Evolutionary conservation across 305 asterid species (phyloP).

Genomic region (Stenogyne calaminthoides): DNA sequence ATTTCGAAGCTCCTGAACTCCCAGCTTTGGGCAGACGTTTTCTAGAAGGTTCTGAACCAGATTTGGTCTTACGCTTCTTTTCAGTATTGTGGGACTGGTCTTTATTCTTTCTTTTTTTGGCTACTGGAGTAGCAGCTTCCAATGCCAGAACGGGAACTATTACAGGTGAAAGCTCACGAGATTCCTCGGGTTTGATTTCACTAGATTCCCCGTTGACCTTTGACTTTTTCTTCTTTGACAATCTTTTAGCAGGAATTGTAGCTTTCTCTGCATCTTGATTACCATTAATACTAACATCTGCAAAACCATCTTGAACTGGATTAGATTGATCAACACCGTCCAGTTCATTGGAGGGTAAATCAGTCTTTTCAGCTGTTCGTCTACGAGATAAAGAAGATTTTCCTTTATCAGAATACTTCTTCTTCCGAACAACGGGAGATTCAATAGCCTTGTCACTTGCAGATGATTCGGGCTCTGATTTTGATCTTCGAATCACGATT

Average conservation of each 20-base stretch:
- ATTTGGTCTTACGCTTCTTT: slow-evolving; percentile 54
- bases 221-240: slow-evolving; percentile 40
- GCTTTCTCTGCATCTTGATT: slow-evolving; percentile 39
- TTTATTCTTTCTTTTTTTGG: slow-evolving; percentile 61
- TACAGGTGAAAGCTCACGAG: slow-evolving; percentile 42
- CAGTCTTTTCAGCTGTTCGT: slow-evolving; percentile 45
- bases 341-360: slow-evolving; percentile 40
- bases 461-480: slow-evolving; percentile 49
- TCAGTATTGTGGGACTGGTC: slow-evolving; percentile 30
- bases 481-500: slow-evolving; percentile 59
- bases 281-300: slow-evolving; percentile 39
- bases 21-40: slow-evolving; percentile 46
- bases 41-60: slow-evolving; percentile 39
- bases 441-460: slow-evolving; percentile 38
- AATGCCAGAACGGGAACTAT: slow-evolving; percentile 37
- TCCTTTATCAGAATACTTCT: slow-evolving; percentile 54
- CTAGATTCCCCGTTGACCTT: slow-evolving; percentile 40
- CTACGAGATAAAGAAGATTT: slow-evolving; percentile 42
- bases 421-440: slow-evolving; percentile 52
- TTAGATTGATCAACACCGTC: slow-evolving; percentile 37
- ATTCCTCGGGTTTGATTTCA: slow-evolving; percentile 40
- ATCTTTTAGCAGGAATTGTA: slow-evolving; percentile 46
- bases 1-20: slow-evolving; percentile 52
- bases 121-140: slow-evolving; percentile 41
- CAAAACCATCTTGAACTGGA: slow-evolving; percentile 50